Evolutionary conservation across 345 rosid species (phyloP).

Genomic region (Trapa bicornis): DNA sequence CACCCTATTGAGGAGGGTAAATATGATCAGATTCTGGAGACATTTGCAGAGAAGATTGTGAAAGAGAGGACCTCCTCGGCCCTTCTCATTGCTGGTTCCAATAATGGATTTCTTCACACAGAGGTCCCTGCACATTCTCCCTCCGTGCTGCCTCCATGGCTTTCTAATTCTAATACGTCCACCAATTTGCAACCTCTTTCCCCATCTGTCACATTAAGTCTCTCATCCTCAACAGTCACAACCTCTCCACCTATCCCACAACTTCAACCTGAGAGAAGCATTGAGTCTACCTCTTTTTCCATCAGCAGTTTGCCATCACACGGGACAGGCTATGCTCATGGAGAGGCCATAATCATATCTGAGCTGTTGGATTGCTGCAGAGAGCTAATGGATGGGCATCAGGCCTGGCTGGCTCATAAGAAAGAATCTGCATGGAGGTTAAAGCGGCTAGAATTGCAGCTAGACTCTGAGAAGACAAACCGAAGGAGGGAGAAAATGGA

Average conservation of each 20-base stretch:
- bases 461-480: constrained; percentile 78
- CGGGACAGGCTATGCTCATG: constrained; percentile 27
- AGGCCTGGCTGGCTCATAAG: constrained; percentile 72
- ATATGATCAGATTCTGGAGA: constrained; percentile 83
- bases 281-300: constrained; percentile 33
- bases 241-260: constrained; percentile 66
- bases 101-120: constrained; percentile 50
- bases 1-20: constrained; percentile 78
- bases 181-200: constrained; percentile 45
- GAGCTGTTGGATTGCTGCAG: constrained; percentile 83
- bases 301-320: constrained; percentile 36
- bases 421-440: constrained; percentile 95
- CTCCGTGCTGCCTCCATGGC: constrained; percentile 69
- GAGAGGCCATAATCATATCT: constrained; percentile 46
- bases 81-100: constrained; percentile 64
- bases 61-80: constrained; percentile 50
- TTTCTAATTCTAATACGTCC: constrained; percentile 56
- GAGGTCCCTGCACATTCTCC: constrained; percentile 35
- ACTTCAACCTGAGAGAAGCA: constrained; percentile 62
- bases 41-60: constrained; percentile 86
- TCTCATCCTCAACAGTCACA: constrained; percentile 65
- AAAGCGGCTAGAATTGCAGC: constrained; percentile 77
- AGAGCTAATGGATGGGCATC: constrained; percentile 84
- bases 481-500: constrained; percentile 77
- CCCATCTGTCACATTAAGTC: constrained; percentile 73